Evolutionary conservation across 2,329 filamentous ascomycete genomes (phyloP).

Genomic region (Paradendryphiella salina): DNA sequence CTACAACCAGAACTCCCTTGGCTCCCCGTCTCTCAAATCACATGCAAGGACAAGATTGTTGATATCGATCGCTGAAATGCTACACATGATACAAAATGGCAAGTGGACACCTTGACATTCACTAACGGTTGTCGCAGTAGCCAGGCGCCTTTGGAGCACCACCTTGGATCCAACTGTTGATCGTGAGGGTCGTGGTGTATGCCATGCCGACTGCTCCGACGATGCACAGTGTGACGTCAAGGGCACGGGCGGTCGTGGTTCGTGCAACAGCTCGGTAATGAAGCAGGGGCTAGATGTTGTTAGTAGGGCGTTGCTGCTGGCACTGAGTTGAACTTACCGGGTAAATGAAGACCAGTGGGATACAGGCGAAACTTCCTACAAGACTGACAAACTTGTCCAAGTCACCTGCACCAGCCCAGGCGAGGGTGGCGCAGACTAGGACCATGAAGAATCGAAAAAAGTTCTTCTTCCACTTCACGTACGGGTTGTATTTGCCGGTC

Average conservation of each 20-base stretch:
- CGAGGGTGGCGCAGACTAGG: constrained; percentile 79
- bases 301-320: constrained; percentile 26
- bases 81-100: constrained; percentile 2
- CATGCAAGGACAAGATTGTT: background rate
- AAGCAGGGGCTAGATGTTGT: constrained; percentile 72
- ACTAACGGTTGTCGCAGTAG: constrained; percentile 60
- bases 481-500: constrained; percentile 96
- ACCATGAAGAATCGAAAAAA: constrained; percentile 93
- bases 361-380: constrained; percentile 96
- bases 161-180: constrained; percentile 80
- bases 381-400: constrained; percentile 96
- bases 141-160: constrained; percentile 58
- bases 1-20: background rate
- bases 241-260: constrained; percentile 65
- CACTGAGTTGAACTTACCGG: constrained; percentile 67
- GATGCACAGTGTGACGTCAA: constrained; percentile 75
- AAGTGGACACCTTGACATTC: background rate
- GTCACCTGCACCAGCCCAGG: constrained; percentile 89
- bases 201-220: constrained; percentile 87
- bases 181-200: constrained; percentile 86
- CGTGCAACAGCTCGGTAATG: constrained; percentile 81
- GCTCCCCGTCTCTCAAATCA: background rate
- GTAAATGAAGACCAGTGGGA: constrained; percentile 96
- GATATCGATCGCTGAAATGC: constrained; percentile 17
- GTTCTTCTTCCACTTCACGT: constrained; percentile 99